These are phyloP conservation scores for Colletotrichum sp. DNA, from an alignment of 2,329 filamentous ascomycete genomes.

Conservation along the genomic window DNA sequence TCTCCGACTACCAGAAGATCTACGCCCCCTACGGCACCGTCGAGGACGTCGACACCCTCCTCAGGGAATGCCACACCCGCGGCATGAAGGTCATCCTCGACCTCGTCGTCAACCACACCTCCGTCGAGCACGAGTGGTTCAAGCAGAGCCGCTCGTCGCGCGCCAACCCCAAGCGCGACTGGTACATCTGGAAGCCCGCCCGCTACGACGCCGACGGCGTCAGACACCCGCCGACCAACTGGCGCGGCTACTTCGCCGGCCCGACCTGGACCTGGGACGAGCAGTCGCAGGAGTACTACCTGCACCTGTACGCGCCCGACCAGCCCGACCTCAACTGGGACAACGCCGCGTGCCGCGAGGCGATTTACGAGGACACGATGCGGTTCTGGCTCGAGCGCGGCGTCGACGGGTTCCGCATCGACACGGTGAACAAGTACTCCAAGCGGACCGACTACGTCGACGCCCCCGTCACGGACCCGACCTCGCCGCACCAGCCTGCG, in stretches of 20 bases:
- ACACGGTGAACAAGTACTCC: constrained; percentile 72
- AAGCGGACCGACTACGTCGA: constrained; percentile 65
- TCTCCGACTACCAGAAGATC: constrained; percentile 72
- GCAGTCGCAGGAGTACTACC: constrained; percentile 55
- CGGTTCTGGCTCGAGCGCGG: constrained; percentile 76
- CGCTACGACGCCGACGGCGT: constrained; percentile 58
- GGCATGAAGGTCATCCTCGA: constrained; percentile 74
- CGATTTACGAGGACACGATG: constrained; percentile 71
- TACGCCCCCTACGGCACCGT: constrained; percentile 71
- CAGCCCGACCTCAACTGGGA: constrained; percentile 85
- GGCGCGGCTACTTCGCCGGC: constrained; percentile 50
- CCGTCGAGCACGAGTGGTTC: constrained; percentile 62
- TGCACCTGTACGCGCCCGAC: constrained; percentile 68
- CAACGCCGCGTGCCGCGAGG: constrained; percentile 66
- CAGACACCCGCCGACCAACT: constrained; percentile 64
- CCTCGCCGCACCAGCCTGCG: constrained; percentile 44
- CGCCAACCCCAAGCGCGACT: constrained; percentile 59
- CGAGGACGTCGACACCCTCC: constrained; percentile 67
- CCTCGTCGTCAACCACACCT: constrained; percentile 76
- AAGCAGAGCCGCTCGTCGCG: constrained; percentile 56
- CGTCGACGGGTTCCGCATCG: constrained; percentile 69
- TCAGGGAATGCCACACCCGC: constrained; percentile 62
- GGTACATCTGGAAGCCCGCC: constrained; percentile 70
- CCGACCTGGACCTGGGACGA: constrained; percentile 61
- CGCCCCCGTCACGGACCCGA: constrained; percentile 47